A percentile compares a stretch with the other conserved stretches of the same genome.
These are phyloP conservation scores for Teunomyces cretensis DNA, from an alignment of 805 yeast genomes.

Conservation along the genomic window DNA sequence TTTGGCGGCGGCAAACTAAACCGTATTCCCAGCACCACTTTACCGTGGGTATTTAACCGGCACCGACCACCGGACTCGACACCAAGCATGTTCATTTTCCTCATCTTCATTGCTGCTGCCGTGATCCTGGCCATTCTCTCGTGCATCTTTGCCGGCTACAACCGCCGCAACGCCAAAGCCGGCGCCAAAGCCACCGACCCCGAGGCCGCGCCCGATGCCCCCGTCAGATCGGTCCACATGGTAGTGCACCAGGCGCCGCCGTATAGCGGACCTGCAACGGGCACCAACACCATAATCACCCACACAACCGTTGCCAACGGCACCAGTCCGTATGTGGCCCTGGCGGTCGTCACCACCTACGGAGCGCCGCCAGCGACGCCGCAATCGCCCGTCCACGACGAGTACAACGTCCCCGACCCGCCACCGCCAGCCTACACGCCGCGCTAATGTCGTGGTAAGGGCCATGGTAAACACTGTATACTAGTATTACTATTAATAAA, in stretches of 20 bases:
- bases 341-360: background rate
- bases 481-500: too few relatives aligned
- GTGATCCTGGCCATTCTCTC: background rate
- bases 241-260: too few relatives aligned
- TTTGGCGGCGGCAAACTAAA: too few relatives aligned
- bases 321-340: too few relatives aligned
- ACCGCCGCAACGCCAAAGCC: background rate
- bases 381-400: background rate
- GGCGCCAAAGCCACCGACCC: background rate
- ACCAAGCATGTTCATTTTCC: background rate
- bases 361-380: background rate
- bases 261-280: too few relatives aligned
- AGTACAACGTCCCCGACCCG: background rate
- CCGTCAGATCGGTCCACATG: background rate
- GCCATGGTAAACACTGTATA: background rate
- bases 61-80: too few relatives aligned
- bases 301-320: too few relatives aligned
- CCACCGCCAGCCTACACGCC: slow-evolving; percentile 2
- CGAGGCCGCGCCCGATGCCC: background rate
- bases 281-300: too few relatives aligned
- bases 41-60: too few relatives aligned
- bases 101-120: background rate
- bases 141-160: background rate
- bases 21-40: too few relatives aligned
- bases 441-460: background rate